Evolutionary conservation across 2,329 filamentous ascomycete genomes (phyloP), one percentile per base, ranked within the genome.

Genomic region (Mycosphaerella arachidis): DNA sequence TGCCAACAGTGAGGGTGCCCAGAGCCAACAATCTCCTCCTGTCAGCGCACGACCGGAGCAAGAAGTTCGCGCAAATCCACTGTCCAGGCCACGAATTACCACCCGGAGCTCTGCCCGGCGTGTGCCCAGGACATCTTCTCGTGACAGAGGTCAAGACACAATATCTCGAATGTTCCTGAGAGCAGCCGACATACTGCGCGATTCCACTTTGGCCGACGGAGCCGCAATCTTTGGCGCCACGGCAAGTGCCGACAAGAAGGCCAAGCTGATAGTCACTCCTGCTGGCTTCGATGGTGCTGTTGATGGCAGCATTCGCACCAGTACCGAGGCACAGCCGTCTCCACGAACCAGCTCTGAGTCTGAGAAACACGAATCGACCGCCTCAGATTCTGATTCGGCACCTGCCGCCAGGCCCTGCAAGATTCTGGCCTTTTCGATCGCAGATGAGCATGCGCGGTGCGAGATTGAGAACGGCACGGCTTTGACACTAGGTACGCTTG

Each of bases 151-250:
- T 12, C 65, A 52, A 35, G 50, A 68, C 43, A 57, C 57, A 31
- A 62, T 67, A 59, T 59, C 66, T 20, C 57, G 59, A 16, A 66
- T 67, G 60, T 68, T 67, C 51, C 58, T 63, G 8, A 56, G 65
- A 12, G 70, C 70, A 3, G 68, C 68, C 1, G 61, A 67, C 7
- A 68, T 70, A 24, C 50, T 71, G 16, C 68, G 68, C 6, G 68
- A 70, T n/a, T 68, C 67, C 1, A 68, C 68, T 7, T 60, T 71
- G 3, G 70, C 70, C 4, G 70, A 71, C 40, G 70, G 68, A 8
- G 67, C 64, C 6, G 68, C 66, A 0, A 66, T 71, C 20, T 71
- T 71, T 48, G 70, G 67, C 6, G 66, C 68, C 1, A 64, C 67
- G 27, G 64, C 63, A 24, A 59, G 60, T 30, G 48, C 57, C 16